Conservation (phyloP, 2,329 filamentous ascomycete species). For the Cercospora sojina region DNA sequence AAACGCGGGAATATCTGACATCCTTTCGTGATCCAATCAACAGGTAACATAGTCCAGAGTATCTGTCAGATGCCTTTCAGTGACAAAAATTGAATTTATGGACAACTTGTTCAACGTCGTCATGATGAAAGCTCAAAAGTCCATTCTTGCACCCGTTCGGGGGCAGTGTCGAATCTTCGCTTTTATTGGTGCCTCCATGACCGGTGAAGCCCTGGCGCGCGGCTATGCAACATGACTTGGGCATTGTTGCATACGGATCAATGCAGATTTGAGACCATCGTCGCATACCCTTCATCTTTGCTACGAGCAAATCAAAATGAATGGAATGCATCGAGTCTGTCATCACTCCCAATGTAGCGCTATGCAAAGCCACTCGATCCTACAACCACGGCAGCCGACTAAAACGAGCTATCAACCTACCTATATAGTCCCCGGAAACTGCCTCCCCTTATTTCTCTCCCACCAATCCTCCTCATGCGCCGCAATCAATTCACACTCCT, state of each 20-base stretch:
- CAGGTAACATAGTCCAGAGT: too few relatives aligned
- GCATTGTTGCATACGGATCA: neutral
- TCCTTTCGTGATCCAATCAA: too few relatives aligned
- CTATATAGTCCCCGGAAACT: constrained; percentile 34
- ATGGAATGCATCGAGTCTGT: too few relatives aligned
- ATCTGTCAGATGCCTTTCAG: neutral
- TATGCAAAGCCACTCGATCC: too few relatives aligned
- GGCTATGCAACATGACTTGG: neutral
- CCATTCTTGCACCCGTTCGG: neutral
- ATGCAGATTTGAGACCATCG: too few relatives aligned
- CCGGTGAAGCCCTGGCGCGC: neutral
- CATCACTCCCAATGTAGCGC: too few relatives aligned
- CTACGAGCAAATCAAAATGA: too few relatives aligned
- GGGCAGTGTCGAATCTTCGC: neutral
- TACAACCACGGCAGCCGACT: too few relatives aligned
- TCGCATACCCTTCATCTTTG: too few relatives aligned
- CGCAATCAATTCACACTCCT: constrained; percentile 52
- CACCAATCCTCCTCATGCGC: constrained; percentile 54
- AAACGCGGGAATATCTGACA: too few relatives aligned
- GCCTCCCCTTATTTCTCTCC: constrained; percentile 32
- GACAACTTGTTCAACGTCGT: neutral
- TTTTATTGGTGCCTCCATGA: neutral
- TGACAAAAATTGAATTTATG: neutral
- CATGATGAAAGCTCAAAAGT: neutral
- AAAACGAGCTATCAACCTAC: too few relatives aligned